phyloP scores from a whole-genome alignment of 176 grass and related monocot genomes.

The Oryza meyeriana region DNA sequence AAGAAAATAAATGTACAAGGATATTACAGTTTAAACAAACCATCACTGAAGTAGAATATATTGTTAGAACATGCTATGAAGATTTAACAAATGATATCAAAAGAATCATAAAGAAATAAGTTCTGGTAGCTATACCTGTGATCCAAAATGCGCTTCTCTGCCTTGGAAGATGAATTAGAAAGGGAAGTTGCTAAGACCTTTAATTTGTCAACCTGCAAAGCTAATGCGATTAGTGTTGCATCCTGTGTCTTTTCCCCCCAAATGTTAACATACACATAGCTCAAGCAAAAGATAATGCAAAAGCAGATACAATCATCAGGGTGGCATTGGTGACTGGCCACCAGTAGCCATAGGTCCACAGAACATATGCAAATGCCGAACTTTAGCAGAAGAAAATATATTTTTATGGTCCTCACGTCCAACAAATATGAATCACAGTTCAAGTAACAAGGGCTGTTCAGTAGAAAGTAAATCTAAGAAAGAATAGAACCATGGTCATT shows the following conservation, averaged over 20 bases:
- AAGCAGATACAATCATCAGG: neutral
- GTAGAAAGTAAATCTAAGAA: constrained; percentile 14
- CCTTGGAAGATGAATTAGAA: constrained; percentile 92
- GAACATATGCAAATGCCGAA: neutral
- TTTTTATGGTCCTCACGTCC: neutral
- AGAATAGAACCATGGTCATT: constrained; percentile 5
- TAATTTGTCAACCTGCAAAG: constrained; percentile 82
- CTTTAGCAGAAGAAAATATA: constrained; percentile 18
- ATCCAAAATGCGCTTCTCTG: constrained; percentile 96
- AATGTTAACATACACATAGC: neutral
- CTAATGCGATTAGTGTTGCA: constrained; percentile 23
- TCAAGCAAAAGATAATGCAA: neutral
- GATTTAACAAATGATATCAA: constrained; percentile 21
- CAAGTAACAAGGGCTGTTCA: neutral
- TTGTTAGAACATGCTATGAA: constrained; percentile 20
- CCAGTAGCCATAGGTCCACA: neutral
- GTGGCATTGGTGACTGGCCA: neutral
- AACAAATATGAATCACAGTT: neutral
- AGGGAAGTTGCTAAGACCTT: constrained; percentile 88
- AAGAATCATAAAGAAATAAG: neutral
- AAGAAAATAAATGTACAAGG: neutral
- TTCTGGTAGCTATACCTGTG: constrained; percentile 58
- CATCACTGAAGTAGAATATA: neutral
- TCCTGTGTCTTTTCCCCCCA: neutral
- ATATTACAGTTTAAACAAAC: neutral